Evolutionary conservation across 1,284 basidiomycete genomes (phyloP).

Genomic region (Neotropicomus parvogracilis): DNA sequence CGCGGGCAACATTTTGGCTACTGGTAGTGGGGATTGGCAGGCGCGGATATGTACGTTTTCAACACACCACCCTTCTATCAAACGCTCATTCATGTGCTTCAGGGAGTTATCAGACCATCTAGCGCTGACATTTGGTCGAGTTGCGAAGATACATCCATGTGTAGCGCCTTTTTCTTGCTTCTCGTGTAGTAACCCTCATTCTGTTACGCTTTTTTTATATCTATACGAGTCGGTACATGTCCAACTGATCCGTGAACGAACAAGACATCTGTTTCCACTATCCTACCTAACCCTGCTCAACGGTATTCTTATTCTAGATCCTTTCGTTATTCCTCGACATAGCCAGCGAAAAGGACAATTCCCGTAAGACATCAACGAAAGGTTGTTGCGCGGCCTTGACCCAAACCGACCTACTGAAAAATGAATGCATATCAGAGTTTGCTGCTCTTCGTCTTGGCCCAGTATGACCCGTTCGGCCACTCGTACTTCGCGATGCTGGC

Average conservation of each 20-base stretch:
- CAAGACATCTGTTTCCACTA: constrained; percentile 6
- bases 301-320: constrained; percentile 4
- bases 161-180: constrained; percentile 31
- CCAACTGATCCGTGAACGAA: constrained; percentile 7
- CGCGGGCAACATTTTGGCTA: constrained; percentile 72
- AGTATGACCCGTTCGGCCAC: constrained; percentile 74
- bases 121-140: constrained; percentile 8
- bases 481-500: constrained; percentile 70
- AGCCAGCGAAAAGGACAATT: background rate
- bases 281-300: constrained; percentile 1
- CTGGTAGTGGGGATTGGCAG: constrained; percentile 85
- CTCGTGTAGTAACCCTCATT: constrained; percentile 24
- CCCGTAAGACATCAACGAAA: background rate
- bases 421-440: constrained; percentile 6
- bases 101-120: constrained; percentile 34
- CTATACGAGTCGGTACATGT: constrained; percentile 20
- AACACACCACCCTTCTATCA: background rate
- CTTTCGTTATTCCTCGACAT: background rate
- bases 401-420: too few relatives aligned
- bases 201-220: constrained; percentile 22
- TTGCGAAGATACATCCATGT: constrained; percentile 21
- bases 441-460: constrained; percentile 39
- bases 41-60: constrained; percentile 68
- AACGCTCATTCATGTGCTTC: constrained; percentile 5
- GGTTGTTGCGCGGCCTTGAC: too few relatives aligned